Conservation (phyloP, 768 basidiomycete genomes). For the Solioccasus polychromus region DNA sequence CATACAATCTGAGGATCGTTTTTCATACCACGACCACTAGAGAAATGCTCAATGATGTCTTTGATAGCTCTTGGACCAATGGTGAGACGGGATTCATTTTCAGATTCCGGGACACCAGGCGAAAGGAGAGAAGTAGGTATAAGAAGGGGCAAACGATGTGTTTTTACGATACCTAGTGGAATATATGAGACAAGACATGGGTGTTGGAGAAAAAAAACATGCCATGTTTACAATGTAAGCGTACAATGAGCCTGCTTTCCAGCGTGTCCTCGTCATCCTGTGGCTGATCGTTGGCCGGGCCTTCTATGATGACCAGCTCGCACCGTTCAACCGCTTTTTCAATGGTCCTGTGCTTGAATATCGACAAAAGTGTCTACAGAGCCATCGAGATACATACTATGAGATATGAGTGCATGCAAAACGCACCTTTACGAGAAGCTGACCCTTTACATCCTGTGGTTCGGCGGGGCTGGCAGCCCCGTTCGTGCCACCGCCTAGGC, state of each 20-base stretch:
- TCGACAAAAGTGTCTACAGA: constrained; percentile 62
- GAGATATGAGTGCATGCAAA: not conserved
- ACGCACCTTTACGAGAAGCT: constrained; percentile 66
- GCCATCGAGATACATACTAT: constrained; percentile 1
- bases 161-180: constrained; percentile 70
- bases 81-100: constrained; percentile 60
- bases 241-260: constrained; percentile 70
- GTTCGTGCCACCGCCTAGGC: constrained; percentile 31
- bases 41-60: constrained; percentile 82
- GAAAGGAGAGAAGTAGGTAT: constrained; percentile 57
- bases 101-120: constrained; percentile 59
- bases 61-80: constrained; percentile 72
- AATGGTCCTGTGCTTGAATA: constrained; percentile 68
- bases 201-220: constrained; percentile 9
- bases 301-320: constrained; percentile 67
- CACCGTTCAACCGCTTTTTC: constrained; percentile 79
- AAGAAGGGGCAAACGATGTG: constrained; percentile 67
- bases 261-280: constrained; percentile 49
- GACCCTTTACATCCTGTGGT: constrained; percentile 55
- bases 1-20: constrained; percentile 79
- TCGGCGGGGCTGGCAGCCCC: constrained; percentile 22
- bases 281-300: constrained; percentile 34
- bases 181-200: constrained; percentile 9
- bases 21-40: constrained; percentile 56
- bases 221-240: constrained; percentile 85